Evolutionary conservation across 257 asterid genomes (phyloP).

Genomic region (Forsythia viridissima): DNA sequence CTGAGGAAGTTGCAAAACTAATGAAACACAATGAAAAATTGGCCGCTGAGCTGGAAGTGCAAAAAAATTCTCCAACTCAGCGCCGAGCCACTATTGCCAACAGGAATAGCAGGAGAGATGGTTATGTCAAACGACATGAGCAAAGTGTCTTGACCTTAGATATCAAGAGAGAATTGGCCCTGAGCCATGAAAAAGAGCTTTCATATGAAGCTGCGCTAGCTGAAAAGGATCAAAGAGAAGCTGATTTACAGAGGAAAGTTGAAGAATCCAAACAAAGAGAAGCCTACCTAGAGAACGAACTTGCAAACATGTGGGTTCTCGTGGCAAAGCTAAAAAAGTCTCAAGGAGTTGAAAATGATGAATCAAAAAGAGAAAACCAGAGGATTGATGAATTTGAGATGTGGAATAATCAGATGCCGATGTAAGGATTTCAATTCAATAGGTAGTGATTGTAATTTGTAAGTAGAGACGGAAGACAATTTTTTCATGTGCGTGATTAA

Average conservation of each 20-base stretch:
- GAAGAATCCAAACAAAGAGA: conserved; percentile 96
- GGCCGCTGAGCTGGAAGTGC: conserved; percentile 70
- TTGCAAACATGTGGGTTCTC: conserved; percentile 96
- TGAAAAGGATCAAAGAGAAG: conserved; percentile 72
- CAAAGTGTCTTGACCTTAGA: conserved; percentile 50
- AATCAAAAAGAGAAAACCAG: conserved; percentile 35
- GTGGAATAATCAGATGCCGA: conserved; percentile 7
- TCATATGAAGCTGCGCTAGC: conserved; percentile 73
- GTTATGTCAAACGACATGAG: conserved; percentile 51
- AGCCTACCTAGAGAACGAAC: conserved; percentile 93
- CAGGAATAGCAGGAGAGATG: conserved; percentile 70
- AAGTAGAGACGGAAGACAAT: background rate
- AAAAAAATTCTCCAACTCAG: conserved; percentile 67
- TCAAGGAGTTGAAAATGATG: conserved; percentile 63
- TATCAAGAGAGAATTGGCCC: conserved; percentile 70
- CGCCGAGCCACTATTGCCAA: conserved; percentile 51
- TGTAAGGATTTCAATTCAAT: background rate
- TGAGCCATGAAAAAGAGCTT: conserved; percentile 79
- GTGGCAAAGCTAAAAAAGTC: conserved; percentile 82
- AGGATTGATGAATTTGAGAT: conserved; percentile 40
- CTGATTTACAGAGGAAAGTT: conserved; percentile 74
- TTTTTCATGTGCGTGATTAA: background rate
- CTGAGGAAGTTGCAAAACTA: conserved; percentile 97
- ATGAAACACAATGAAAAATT: conserved; percentile 86
- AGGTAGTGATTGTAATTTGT: background rate